Conservation (phyloP, 2,329 filamentous ascomycete species). For the Colletotrichum sansevieriae region DNA sequence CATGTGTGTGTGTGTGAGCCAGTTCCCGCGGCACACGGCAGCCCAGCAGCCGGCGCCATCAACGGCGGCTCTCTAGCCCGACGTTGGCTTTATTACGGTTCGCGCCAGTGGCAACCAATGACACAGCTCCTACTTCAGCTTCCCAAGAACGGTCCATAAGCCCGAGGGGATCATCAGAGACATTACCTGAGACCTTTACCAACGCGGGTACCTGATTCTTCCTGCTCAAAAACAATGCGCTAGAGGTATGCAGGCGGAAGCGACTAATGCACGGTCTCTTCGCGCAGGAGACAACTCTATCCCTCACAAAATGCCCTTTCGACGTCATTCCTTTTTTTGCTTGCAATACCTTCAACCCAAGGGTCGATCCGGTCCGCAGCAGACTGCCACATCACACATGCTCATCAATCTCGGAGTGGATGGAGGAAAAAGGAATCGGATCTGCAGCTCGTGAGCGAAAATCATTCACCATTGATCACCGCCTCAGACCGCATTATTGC, state of each 20-base stretch:
- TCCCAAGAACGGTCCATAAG: slow-evolving; percentile 30
- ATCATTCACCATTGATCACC: slow-evolving; percentile 14
- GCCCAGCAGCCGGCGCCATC: slow-evolving; percentile 25
- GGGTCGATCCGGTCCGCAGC: slow-evolving; percentile 1
- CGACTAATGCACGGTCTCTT: slow-evolving; percentile 8
- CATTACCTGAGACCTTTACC: slow-evolving; percentile 29
- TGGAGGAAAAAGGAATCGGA: slow-evolving; percentile 18
- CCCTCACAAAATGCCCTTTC: not conserved
- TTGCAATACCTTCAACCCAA: not conserved
- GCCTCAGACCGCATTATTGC: slow-evolving; percentile 19
- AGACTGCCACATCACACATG: slow-evolving; percentile 36
- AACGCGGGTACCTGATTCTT: slow-evolving; percentile 35
- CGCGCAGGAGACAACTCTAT: slow-evolving; percentile 6
- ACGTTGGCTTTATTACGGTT: slow-evolving; percentile 33
- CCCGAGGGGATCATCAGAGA: slow-evolving; percentile 34
- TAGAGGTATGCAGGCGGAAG: slow-evolving; percentile 12
- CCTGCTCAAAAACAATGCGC: slow-evolving; percentile 24
- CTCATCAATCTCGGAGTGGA: slow-evolving; percentile 19
- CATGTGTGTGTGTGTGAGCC: not conserved
- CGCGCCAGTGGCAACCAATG: slow-evolving; percentile 41
- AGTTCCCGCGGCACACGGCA: slow-evolving; percentile 35
- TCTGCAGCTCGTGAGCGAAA: slow-evolving; percentile 22
- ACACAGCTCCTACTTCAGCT: slow-evolving; percentile 28
- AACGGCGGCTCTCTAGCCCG: slow-evolving; percentile 36
- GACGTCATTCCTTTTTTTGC: not conserved